A percentile compares a stretch with the other conserved stretches of the same genome.
phyloP scores from a whole-genome alignment of 306 rosid species.

The Aeschynomene evenia region DNA sequence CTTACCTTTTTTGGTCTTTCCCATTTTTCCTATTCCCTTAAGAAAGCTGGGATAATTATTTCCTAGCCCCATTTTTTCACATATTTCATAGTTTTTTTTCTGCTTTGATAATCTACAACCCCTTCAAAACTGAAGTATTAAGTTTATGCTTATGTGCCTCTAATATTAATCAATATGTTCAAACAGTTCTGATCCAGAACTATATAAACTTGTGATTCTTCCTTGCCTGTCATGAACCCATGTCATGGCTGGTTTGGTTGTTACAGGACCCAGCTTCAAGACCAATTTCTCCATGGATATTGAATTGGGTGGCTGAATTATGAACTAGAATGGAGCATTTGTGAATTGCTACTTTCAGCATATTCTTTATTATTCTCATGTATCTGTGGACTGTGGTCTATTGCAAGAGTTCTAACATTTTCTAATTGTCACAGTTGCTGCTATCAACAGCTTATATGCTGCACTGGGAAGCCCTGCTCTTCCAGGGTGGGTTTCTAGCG shows the following conservation, averaged over 20 bases:
- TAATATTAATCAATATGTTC: neutral
- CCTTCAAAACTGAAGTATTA: neutral
- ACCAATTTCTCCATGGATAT: neutral
- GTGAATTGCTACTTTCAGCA: neutral
- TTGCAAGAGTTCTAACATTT: conserved; percentile 17
- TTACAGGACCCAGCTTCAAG: neutral
- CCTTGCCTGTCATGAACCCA: neutral
- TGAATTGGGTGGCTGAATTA: neutral
- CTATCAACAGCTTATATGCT: conserved; percentile 64
- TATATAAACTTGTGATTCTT: neutral
- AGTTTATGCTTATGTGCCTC: conserved; percentile 10
- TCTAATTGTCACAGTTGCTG: conserved; percentile 63
- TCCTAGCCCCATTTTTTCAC: neutral
- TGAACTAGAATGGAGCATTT: neutral
- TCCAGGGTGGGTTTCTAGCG: conserved; percentile 82
- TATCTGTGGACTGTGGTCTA: neutral
- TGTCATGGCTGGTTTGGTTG: neutral
- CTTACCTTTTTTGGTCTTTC: neutral
- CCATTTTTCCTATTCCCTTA: conserved; percentile 31
- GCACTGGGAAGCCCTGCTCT: conserved; percentile 75
- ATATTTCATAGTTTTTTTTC: conserved; percentile 1
- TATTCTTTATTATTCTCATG: conserved; percentile 4
- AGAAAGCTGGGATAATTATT: conserved; percentile 17
- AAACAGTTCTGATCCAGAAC: neutral
- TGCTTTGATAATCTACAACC: conserved; percentile 4